Evolutionary conservation across 164 flowering plant species (phyloP).

Genomic region (Sextonia rubra): DNA sequence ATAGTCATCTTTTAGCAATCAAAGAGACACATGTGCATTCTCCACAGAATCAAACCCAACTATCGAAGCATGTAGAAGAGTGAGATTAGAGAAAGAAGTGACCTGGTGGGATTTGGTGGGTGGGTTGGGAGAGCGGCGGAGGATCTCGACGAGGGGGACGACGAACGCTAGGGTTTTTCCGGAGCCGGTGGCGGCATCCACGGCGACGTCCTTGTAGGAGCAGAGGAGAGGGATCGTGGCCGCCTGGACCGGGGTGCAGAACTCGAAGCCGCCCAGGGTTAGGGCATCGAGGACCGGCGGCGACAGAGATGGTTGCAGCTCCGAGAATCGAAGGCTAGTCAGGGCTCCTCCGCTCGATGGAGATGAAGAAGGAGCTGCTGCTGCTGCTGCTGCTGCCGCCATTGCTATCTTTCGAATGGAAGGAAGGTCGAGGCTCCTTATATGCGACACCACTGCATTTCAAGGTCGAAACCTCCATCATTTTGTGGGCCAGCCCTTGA

Average conservation of each 20-base stretch:
- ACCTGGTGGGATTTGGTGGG: constrained; percentile 85
- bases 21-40: too few species aligned
- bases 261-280: constrained; percentile 45
- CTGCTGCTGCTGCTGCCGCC: neutral
- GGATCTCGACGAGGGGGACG: constrained; percentile 76
- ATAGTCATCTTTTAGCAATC: too few species aligned
- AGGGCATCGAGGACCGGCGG: constrained; percentile 64
- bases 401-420: neutral
- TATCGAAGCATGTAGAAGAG: neutral
- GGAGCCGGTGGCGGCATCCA: constrained; percentile 97
- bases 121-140: constrained; percentile 47
- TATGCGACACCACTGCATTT: too few species aligned
- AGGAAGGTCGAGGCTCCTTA: neutral
- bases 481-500: too few species aligned
- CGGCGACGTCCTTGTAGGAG: constrained; percentile 81
- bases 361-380: neutral
- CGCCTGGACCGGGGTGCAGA: constrained; percentile 94
- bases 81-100: neutral
- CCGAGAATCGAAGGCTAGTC: constrained; percentile 68
- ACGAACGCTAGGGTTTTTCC: constrained; percentile 94
- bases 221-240: constrained; percentile 82
- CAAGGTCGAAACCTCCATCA: neutral
- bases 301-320: constrained; percentile 68
- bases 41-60: too few species aligned
- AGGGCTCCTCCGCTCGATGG: constrained; percentile 41